Evolutionary conservation across 2,329 filamentous ascomycete genomes (phyloP).

Genomic region (Arthrobotrys megalospora): DNA sequence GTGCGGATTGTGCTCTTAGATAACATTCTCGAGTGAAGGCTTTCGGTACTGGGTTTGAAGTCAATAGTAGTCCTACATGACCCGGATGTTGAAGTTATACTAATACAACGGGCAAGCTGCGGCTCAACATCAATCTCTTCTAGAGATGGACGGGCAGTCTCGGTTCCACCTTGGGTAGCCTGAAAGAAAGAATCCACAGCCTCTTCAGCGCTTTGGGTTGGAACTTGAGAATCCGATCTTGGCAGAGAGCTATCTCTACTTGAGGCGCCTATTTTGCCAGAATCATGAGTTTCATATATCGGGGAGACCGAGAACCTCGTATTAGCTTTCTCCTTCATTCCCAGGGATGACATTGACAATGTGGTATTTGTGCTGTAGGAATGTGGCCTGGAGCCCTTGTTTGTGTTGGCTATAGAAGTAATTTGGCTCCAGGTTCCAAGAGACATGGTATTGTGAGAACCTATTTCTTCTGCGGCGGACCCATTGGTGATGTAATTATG

Average conservation of each 20-base stretch:
- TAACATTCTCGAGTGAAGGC: constrained; percentile 40
- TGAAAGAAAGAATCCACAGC: constrained; percentile 55
- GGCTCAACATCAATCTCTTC: constrained; percentile 50
- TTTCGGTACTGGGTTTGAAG: constrained; percentile 41
- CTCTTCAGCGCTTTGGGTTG: constrained; percentile 32
- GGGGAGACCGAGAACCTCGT: constrained; percentile 49
- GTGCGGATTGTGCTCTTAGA: constrained; percentile 52
- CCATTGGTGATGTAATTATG: constrained; percentile 1
- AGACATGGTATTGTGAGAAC: constrained; percentile 26
- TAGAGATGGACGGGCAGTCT: constrained; percentile 43
- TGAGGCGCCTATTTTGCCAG: neutral
- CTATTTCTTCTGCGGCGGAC: constrained; percentile 7
- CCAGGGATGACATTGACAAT: constrained; percentile 20
- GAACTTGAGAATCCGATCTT: neutral
- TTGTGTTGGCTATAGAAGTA: constrained; percentile 13
- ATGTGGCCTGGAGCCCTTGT: constrained; percentile 36
- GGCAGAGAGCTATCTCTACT: constrained; percentile 4
- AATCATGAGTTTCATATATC: constrained; percentile 24
- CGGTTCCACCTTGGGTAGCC: constrained; percentile 31
- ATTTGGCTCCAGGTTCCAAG: constrained; percentile 37
- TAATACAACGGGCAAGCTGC: constrained; percentile 48
- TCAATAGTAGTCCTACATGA: constrained; percentile 56
- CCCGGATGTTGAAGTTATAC: constrained; percentile 57
- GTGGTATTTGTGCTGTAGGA: constrained; percentile 54
- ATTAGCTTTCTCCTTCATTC: constrained; percentile 38